Percentiles rank a stretch among this genome's conserved stretches.
phyloP scores from a whole-genome alignment of 306 rosid genomes.

The Comarum palustre region DNA sequence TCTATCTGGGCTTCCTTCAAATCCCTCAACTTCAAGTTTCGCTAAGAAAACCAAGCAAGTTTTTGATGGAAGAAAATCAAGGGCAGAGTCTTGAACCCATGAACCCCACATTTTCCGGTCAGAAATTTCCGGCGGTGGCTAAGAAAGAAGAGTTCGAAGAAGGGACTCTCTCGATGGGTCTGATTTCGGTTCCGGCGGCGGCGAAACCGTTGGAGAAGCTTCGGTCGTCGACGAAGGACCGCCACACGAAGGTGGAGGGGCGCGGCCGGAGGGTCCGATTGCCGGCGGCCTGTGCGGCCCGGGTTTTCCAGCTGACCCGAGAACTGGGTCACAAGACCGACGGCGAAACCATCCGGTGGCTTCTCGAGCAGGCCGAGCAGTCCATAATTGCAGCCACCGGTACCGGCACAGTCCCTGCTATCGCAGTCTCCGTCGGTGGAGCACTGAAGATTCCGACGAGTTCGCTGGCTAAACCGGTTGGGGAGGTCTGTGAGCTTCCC shows the following conservation, averaged over 20 bases:
- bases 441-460: conserved; percentile 74
- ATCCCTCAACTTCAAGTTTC: neutral
- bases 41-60: neutral
- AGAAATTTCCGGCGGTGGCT: conserved; percentile 14
- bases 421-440: conserved; percentile 78
- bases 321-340: conserved; percentile 82
- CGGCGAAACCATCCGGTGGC: conserved; percentile 87
- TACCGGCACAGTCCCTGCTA: conserved; percentile 76
- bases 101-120: conserved; percentile 6
- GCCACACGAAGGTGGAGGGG: conserved; percentile 90
- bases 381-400: conserved; percentile 81
- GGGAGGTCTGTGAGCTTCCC: conserved; percentile 33
- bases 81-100: conserved; percentile 8
- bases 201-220: conserved; percentile 10
- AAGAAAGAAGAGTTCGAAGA: conserved; percentile 57
- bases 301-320: conserved; percentile 78
- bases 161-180: conserved; percentile 30
- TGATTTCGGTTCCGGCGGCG: conserved; percentile 32
- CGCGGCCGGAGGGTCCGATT: conserved; percentile 84
- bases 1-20: conserved; percentile 18
- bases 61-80: conserved; percentile 33
- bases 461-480: conserved; percentile 54
- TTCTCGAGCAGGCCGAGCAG: conserved; percentile 67
- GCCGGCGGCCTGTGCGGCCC: conserved; percentile 81
- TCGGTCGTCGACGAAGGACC: conserved; percentile 55